A percentile compares a stretch with the other conserved stretches of the same genome.
These are phyloP conservation scores for Cercospora citrullina DNA, from an alignment of 2,329 filamentous ascomycete species.

Conservation along the genomic window DNA sequence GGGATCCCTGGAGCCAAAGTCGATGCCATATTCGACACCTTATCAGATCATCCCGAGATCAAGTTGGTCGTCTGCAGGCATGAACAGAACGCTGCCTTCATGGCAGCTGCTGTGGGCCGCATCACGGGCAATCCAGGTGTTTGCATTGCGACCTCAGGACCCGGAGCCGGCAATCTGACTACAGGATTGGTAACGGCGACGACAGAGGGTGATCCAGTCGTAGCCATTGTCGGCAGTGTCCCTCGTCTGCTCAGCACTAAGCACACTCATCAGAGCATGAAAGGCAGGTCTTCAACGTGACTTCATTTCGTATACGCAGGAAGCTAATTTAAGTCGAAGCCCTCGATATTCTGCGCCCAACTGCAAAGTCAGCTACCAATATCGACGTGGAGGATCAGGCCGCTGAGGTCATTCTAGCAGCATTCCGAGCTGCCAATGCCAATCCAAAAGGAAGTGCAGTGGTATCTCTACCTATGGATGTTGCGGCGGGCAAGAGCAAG, in stretches of 20 bases:
- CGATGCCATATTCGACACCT: constrained; percentile 51
- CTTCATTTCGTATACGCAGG: neutral
- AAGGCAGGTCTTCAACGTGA: constrained; percentile 11
- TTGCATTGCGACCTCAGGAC: constrained; percentile 51
- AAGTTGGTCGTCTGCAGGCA: constrained; percentile 51
- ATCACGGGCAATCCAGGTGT: constrained; percentile 51
- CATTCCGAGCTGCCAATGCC: constrained; percentile 46
- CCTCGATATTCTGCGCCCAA: constrained; percentile 47
- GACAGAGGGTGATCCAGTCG: constrained; percentile 46
- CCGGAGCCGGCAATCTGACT: constrained; percentile 50
- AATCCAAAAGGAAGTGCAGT: constrained; percentile 48
- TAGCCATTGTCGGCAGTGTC: constrained; percentile 53
- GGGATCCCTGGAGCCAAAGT: constrained; percentile 49
- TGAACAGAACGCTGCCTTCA: constrained; percentile 55
- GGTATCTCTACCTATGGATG: constrained; percentile 49
- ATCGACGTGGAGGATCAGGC: constrained; percentile 52
- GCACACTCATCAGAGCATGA: constrained; percentile 52
- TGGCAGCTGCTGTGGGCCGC: constrained; percentile 50
- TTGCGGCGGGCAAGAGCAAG: constrained; percentile 44
- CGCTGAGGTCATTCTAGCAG: constrained; percentile 50
- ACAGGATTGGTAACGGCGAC: constrained; percentile 52
- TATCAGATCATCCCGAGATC: constrained; percentile 51
- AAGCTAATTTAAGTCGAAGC: constrained; percentile 24
- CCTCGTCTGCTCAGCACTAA: constrained; percentile 47
- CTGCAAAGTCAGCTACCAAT: constrained; percentile 46